Evolutionary conservation across 768 basidiomycete species (phyloP).

Genomic region (Trametes cingulata): DNA sequence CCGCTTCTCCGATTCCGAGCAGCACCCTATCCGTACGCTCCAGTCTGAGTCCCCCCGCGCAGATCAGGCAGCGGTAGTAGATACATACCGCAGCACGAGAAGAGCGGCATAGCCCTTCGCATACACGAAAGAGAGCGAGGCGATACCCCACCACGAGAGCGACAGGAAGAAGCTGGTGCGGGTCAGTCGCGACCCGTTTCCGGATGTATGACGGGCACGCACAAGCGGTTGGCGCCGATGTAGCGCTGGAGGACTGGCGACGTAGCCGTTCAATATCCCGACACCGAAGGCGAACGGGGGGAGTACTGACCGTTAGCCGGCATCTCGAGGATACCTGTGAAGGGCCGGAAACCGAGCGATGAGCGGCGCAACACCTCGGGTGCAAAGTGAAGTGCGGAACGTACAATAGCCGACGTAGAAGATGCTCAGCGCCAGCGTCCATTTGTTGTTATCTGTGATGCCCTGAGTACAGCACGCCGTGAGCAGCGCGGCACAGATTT

Average conservation of each 20-base stretch:
- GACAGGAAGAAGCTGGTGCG: constrained; percentile 52
- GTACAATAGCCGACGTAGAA: constrained; percentile 63
- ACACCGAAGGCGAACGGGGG: no score
- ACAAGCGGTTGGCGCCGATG: constrained; percentile 63
- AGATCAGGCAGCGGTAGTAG: neutral
- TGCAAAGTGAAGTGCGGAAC: constrained; percentile 8
- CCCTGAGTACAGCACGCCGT: constrained; percentile 34
- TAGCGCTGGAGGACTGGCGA: constrained; percentile 51
- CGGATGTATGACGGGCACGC: constrained; percentile 21
- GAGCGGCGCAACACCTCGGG: neutral
- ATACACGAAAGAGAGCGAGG: constrained; percentile 54
- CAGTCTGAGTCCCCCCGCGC: neutral
- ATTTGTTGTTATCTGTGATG: constrained; percentile 52
- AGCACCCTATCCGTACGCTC: constrained; percentile 42
- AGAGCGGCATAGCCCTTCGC: constrained; percentile 54
- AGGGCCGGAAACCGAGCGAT: neutral
- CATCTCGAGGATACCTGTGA: constrained; percentile 53
- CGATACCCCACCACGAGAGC: constrained; percentile 52
- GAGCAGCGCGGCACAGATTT: neutral
- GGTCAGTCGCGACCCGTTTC: neutral
- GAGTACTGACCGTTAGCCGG: constrained; percentile 49
- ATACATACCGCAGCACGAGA: constrained; percentile 46
- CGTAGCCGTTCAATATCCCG: neutral
- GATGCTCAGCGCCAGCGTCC: constrained; percentile 57
- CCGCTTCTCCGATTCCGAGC: constrained; percentile 61